Evolutionary conservation across 305 asterid genomes (phyloP), one percentile per base, ranked within the genome.

Genomic region (Lippia alba): DNA sequence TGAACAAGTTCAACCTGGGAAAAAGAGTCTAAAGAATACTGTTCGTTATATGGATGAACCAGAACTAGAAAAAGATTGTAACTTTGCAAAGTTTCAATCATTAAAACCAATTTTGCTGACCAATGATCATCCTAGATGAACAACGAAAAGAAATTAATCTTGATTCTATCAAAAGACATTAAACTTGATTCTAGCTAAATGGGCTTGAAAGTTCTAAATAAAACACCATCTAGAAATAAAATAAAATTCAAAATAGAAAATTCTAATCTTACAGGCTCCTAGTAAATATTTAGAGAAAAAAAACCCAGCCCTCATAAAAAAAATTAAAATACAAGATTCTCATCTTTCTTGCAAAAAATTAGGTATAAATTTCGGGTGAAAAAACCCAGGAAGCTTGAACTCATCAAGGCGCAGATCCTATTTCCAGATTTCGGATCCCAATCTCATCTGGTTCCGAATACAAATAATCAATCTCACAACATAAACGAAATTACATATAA

Each of bases 361-460:
- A 30, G 12, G 11, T 6, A 66, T 6, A 5, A n/a, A 51, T 34
- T 4, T 41, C 53, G 4, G 15, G 11, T 34, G 10, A 14, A 10
- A 61, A 67, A 46, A 49, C 12, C n/a, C n/a, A 12, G 16, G 17
- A 65, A 46, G 41, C 36, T 12, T 45, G 40, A 17, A 45, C 53
- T 65, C 67, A 5, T 50, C 5, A 59, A 57, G 40, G 49, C 4
- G 16, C 72, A 80, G 85, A 80, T 80, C 85, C 71, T 14, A 70
- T 49, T 49, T 36, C 54, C 20, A 71, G 36, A 59, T 60, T 61
- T 54, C 40, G 75, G 78, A 77, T 80, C 79, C 17, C 64, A 77
- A 67, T 65, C 48, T 57, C 40, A 36, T 59, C 17, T 5, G 64
- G 58, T 58, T 57, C 69, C 55, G 9, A 65, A 51, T 49, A 71